Evolutionary conservation across 345 rosid genomes (phyloP), one percentile per base, ranked within the genome.

Genomic region (Eucalyptus regnans): DNA sequence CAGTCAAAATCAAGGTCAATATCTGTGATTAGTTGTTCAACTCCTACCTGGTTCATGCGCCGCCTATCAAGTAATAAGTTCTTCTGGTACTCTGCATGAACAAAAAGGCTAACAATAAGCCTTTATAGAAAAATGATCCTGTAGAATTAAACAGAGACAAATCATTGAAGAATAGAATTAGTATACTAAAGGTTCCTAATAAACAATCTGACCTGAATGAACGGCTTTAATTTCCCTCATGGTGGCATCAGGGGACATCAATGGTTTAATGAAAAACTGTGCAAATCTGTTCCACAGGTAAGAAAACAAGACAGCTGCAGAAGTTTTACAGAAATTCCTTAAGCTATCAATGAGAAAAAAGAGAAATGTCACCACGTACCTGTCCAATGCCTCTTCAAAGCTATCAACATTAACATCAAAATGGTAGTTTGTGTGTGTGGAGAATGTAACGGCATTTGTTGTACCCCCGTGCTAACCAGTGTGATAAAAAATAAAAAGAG

Each of bases 161-260:
- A 29, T 41, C 7, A 68, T 18, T 29, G 83, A 86, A 50, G 50
- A 29, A 14, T 29, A 29, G 84, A 88, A 71, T 43, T 33, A 58
- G 27, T 43, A 54, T 41, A 33, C 87, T 60, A 14, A 41, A 79
- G 9, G 20, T 29, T 50, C 54, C 50, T 54, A 87, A 87, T 46
- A n/a, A 87, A 88, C 60, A 15, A 8, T 60, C 93, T n/a, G 88
- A 97, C 99, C 99, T 92, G 99, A 97, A 92, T 96, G 98, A 89
- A 97, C 98, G 20, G 98, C 98, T 91, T 95, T 97, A 46, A 96
- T 95, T 91, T 97, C 99, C 92, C 99, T 95, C 88, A 51, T 94
- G 44, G 99, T 96, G 79, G 99, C 99, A 89, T 97, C 99, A 86
- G 96, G 95, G 51, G 99, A 95, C 97, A 97, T 93, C 91, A 97